These are phyloP conservation scores for Xenosphaeropsis pyriputrescens DNA, from an alignment of 2,329 filamentous ascomycete species.

Conservation along the genomic window DNA sequence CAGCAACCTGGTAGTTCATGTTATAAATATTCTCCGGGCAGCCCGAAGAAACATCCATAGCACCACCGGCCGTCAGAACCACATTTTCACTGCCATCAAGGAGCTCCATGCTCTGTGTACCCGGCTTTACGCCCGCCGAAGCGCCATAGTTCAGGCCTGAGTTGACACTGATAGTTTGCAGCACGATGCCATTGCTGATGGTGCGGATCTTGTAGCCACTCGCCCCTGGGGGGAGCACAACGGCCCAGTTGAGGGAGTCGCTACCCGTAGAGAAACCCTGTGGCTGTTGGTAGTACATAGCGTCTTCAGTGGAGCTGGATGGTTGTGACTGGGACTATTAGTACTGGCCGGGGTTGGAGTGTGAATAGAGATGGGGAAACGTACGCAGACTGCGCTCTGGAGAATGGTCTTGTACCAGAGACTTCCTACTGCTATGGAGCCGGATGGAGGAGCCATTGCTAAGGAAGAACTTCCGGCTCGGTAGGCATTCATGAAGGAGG, in stretches of 20 bases:
- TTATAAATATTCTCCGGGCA: neutral
- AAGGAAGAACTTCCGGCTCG: neutral
- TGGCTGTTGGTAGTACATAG: neutral
- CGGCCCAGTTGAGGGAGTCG: neutral
- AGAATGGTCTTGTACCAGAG: neutral
- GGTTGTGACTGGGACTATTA: neutral
- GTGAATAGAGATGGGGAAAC: no score
- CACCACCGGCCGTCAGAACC: neutral
- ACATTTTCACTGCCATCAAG: no score
- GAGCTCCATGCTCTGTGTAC: no score
- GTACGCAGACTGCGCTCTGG: neutral
- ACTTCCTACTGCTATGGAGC: neutral
- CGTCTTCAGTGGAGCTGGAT: neutral
- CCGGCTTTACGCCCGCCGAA: no score
- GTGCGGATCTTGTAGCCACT: no score
- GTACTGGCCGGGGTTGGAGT: no score
- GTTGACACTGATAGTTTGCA: no score
- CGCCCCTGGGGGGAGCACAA: neutral
- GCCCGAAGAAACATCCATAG: neutral
- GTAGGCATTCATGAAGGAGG: constrained; percentile 13
- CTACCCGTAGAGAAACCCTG: neutral
- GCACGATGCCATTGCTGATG: no score
- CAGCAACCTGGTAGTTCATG: neutral
- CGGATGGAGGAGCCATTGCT: neutral
- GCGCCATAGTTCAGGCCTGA: no score